Base-by-base conservation (phyloP, 768 basidiomycete species). In the Phallus indusiatus region DNA sequence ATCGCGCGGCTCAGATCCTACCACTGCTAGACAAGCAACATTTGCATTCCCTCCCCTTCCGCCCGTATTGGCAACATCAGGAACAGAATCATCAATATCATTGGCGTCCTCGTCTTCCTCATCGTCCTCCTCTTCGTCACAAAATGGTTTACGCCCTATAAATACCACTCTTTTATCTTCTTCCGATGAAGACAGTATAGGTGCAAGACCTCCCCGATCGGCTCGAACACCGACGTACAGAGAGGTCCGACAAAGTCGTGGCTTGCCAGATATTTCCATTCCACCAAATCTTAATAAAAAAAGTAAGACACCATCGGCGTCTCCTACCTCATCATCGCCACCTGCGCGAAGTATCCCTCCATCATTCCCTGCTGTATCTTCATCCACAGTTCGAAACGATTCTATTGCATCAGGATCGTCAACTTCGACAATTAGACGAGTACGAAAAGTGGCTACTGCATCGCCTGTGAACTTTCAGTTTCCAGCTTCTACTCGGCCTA, bases 1-100 rank as follows among this genome's bases (percentile, higher is more conserved):
- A 73, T 20, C 63, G 68, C 48, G 62, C 66, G 54, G 65, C 67
- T 1, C 56, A 22, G 77, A 77, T 47, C 66, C 69, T 5, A 67
- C 71, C 20, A 73, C 76, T 28, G 72, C 78, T 6, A 79, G 75
- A 62, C 79, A 77, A 52, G 72, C 74, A 18, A 73, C 75, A 47
- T 84, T 84, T 54, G 78, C 76, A 0, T 83, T 84, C 58, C 82
- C 83, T 34, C 71, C 75, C 1, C 70, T 42, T 16, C 22, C 22
- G 12, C 53, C 53, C 7, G 28, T 51, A 22, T 20, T 17, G 18
- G 16, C 50, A 51, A 42, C n/a, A n/a, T 3, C 42, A 42, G 42
- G 4, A 2, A 14, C 42, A 42, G n/a, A 3, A 28, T 3, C 28
- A 7, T 28, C 28, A 28, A 28, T 7, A 2, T 28, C 28, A 28